Percentiles rank a stretch among this genome's conserved stretches.
Conservation (phyloP, 257 asterid genomes). For the Haberlea rhodopensis region DNA sequence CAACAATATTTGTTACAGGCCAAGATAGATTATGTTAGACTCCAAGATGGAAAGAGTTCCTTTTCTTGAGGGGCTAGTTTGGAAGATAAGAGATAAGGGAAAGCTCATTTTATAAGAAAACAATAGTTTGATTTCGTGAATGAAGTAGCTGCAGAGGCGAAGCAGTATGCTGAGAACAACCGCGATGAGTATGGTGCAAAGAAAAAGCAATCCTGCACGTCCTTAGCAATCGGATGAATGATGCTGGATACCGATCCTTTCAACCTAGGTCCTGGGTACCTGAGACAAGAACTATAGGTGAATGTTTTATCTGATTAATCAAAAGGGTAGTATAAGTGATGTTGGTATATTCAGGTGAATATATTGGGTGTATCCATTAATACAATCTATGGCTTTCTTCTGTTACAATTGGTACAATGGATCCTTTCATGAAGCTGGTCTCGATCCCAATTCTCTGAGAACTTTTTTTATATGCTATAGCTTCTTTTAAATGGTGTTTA, state of each 20-base stretch:
- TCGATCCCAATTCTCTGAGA: slow-evolving; percentile 5
- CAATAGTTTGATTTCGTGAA: slow-evolving; percentile 75
- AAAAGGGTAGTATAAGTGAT: slow-evolving; percentile 7
- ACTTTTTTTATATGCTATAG: slow-evolving; percentile 5
- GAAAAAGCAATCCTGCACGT: slow-evolving; percentile 85
- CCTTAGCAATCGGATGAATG: too few species aligned
- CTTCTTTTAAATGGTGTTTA: not conserved
- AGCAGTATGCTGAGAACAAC: slow-evolving; percentile 73
- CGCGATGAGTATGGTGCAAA: slow-evolving; percentile 87
- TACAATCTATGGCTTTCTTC: not conserved
- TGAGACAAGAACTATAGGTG: slow-evolving; percentile 59
- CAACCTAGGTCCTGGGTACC: slow-evolving; percentile 87
- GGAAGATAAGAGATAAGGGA: slow-evolving; percentile 73
- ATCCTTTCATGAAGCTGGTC: slow-evolving; percentile 3
- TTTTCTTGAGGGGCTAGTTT: slow-evolving; percentile 86
- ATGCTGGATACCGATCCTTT: slow-evolving; percentile 82
- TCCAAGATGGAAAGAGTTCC: too few species aligned
- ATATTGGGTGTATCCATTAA: not conserved
- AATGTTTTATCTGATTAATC: slow-evolving; percentile 19
- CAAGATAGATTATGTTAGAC: slow-evolving; percentile 52
- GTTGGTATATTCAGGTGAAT: not conserved
- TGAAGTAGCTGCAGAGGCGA: slow-evolving; percentile 90
- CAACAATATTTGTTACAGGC: slow-evolving; percentile 35
- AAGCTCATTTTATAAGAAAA: slow-evolving; percentile 67
- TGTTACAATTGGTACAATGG: too few species aligned